Evolutionary conservation across 169 alveolate genomes (phyloP).

Genomic region (Eimeria tenella): DNA sequence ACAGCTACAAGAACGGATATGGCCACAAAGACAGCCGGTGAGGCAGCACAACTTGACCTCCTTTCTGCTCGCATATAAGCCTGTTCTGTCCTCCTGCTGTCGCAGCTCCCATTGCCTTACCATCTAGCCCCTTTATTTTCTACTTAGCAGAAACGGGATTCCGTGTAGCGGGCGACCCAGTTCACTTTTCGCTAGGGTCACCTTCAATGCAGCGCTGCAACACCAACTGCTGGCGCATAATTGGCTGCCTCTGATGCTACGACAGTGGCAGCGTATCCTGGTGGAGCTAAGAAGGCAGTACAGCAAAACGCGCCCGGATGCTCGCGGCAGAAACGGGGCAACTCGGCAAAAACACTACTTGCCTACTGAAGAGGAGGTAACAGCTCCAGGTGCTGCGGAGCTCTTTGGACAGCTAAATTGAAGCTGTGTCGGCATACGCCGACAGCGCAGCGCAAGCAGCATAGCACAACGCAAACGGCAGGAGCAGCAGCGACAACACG

Average conservation of each 20-base stretch:
- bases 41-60: background rate
- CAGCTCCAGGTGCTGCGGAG: slow-evolving; percentile 32
- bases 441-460: background rate
- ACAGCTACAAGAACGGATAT: background rate
- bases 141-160: background rate
- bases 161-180: background rate
- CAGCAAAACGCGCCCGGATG: background rate
- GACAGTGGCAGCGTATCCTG: background rate
- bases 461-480: background rate
- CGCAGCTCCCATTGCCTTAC: background rate
- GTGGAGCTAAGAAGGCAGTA: background rate
- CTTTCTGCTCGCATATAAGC: background rate
- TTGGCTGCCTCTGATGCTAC: slow-evolving; percentile 1
- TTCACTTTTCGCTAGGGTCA: background rate
- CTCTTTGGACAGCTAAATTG: background rate
- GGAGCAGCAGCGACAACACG: background rate
- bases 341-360: background rate
- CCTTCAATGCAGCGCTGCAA: slow-evolving; percentile 39
- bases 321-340: background rate
- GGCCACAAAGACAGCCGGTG: background rate
- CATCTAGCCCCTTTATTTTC: background rate
- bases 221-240: background rate
- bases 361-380: background rate
- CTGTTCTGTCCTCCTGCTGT: too few species aligned
- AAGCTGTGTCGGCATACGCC: background rate